A percentile compares a stretch with the other conserved stretches of the same genome.
Evolutionary conservation across 164 flowering plant genomes (phyloP).

Genomic region (Umbilicus rupestris): DNA sequence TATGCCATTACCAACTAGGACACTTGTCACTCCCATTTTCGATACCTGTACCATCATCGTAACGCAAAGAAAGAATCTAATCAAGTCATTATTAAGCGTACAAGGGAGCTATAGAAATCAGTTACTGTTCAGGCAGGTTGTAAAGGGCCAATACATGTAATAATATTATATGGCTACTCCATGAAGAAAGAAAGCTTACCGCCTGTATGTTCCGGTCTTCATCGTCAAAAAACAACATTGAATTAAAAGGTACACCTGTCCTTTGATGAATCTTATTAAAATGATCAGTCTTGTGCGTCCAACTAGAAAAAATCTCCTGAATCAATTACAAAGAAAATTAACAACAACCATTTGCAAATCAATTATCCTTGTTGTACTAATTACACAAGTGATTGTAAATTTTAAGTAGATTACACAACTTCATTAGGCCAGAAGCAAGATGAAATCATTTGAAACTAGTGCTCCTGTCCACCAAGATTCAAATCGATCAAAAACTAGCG

Average conservation of each 20-base stretch:
- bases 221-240: conserved; percentile 95
- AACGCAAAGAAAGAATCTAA: not conserved
- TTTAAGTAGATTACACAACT: not conserved
- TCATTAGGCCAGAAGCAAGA: not conserved
- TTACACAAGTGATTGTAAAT: not conserved
- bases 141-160: not conserved
- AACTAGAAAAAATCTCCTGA: conserved; percentile 92
- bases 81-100: not conserved
- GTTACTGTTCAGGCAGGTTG: not conserved
- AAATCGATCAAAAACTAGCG: not conserved
- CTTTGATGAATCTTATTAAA: conserved; percentile 65
- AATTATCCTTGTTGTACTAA: not conserved
- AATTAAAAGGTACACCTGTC: conserved; percentile 68
- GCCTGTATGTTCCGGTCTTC: conserved; percentile 78
- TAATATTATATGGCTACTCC: not conserved
- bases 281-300: conserved; percentile 94
- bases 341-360: not conserved
- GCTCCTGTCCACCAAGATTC: not conserved
- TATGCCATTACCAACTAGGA: conserved; percentile 69
- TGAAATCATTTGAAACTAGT: not conserved
- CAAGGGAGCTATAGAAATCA: not conserved
- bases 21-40: conserved; percentile 83
- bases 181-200: conserved; percentile 29
- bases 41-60: conserved; percentile 48
- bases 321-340: conserved; percentile 9